Evolutionary conservation across 495 filamentous ascomycete species (phyloP).

Genomic region (Daldinia loculata): DNA sequence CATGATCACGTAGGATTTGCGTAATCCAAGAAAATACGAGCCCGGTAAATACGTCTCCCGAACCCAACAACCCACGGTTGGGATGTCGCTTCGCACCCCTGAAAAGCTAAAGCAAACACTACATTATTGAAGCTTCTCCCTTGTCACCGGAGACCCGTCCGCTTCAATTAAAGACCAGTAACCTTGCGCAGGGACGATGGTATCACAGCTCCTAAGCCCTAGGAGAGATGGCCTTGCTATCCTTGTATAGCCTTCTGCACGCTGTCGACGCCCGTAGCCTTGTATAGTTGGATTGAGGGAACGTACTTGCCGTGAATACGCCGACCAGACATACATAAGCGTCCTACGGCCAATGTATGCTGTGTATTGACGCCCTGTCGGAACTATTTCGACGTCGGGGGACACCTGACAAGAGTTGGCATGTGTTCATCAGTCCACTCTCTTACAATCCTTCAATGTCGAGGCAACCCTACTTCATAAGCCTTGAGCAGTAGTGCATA

Average conservation of each 20-base stretch:
- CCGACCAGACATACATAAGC: constrained; percentile 65
- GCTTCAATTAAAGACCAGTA: constrained; percentile 44
- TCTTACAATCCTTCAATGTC: constrained; percentile 48
- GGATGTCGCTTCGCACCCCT: constrained; percentile 68
- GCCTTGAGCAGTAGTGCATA: constrained; percentile 31
- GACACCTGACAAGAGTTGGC: constrained; percentile 67
- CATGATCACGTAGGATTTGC: background rate
- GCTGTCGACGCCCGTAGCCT: constrained; percentile 49
- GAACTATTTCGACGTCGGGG: constrained; percentile 62
- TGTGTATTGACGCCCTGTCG: constrained; percentile 56
- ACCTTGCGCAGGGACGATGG: constrained; percentile 58
- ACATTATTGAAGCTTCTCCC: constrained; percentile 48
- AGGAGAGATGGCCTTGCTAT: constrained; percentile 65
- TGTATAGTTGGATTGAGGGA: constrained; percentile 66
- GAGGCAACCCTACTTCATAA: constrained; percentile 16
- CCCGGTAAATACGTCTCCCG: background rate
- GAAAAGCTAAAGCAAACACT: constrained; percentile 56
- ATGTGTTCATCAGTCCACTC: constrained; percentile 61
- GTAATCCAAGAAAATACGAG: background rate
- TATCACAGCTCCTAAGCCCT: constrained; percentile 57
- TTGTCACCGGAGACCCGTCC: constrained; percentile 30
- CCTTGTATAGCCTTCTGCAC: constrained; percentile 59
- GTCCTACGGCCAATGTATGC: constrained; percentile 50
- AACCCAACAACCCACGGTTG: constrained; percentile 38
- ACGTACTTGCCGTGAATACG: constrained; percentile 53